Evolutionary conservation across 257 asterid genomes (phyloP).

Genomic region (Leonotis leonurus): DNA sequence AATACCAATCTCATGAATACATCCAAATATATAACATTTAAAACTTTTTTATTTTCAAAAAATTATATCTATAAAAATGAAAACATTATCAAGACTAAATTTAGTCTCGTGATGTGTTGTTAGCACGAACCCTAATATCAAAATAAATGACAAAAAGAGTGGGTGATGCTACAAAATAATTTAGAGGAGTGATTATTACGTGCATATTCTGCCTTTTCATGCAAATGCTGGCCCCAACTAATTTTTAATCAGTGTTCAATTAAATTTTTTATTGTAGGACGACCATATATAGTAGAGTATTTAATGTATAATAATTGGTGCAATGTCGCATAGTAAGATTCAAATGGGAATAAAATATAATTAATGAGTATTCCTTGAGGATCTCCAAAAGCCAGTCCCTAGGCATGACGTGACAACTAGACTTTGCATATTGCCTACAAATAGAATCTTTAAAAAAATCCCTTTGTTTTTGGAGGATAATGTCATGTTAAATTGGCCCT

Average conservation of each 20-base stretch:
- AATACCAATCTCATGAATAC: no score
- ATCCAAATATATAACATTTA: no score
- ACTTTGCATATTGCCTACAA: no score
- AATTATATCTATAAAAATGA: no score
- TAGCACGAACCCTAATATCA: background rate
- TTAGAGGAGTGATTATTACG: background rate
- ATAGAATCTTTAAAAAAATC: background rate
- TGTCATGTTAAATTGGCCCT: background rate
- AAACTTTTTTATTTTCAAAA: no score
- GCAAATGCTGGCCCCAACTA: slow-evolving; percentile 19
- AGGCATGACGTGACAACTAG: slow-evolving; percentile 23
- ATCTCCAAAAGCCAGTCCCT: slow-evolving; percentile 34
- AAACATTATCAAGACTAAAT: no score
- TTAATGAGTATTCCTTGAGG: slow-evolving; percentile 17
- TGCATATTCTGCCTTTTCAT: slow-evolving; percentile 24
- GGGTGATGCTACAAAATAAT: background rate
- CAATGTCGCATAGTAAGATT: slow-evolving; percentile 20
- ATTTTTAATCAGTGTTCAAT: background rate
- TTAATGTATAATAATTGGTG: slow-evolving; percentile 22
- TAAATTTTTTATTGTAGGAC: background rate
- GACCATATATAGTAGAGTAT: background rate
- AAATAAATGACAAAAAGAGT: background rate
- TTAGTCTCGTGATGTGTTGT: no score
- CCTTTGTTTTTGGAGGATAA: slow-evolving; percentile 8
- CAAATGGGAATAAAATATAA: slow-evolving; percentile 10